Conservation (phyloP, 371 early-diverging fungal species). For the Mucor lusitanicus region DNA sequence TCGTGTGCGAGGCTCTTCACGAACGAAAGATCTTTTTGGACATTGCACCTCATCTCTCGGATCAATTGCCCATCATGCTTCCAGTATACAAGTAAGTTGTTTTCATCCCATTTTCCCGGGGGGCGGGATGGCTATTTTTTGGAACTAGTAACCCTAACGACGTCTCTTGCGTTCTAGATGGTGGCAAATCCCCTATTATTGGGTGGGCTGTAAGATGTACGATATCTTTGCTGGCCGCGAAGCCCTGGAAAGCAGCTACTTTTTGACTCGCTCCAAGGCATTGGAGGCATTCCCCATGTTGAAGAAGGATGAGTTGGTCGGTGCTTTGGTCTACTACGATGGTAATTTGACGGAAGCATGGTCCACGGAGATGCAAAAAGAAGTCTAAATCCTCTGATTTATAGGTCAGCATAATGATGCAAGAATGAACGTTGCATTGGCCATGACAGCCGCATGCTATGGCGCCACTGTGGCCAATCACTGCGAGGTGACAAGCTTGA, state of each 20-base stretch:
- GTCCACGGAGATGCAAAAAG: background rate
- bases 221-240: conserved; percentile 93
- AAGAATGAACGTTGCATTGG: conserved; percentile 96
- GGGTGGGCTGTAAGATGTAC: conserved; percentile 95
- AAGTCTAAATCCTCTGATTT: background rate
- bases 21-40: conserved; percentile 95
- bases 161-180: conserved; percentile 48
- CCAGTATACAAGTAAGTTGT: conserved; percentile 86
- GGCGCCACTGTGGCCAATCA: conserved; percentile 98
- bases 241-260: conserved; percentile 87
- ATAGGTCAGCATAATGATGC: conserved; percentile 97
- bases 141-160: conserved; percentile 1
- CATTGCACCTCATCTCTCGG: conserved; percentile 95
- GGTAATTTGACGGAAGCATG: conserved; percentile 49
- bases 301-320: conserved; percentile 86
- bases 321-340: conserved; percentile 98
- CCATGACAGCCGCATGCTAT: conserved; percentile 91
- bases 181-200: conserved; percentile 98
- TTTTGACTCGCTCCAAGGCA: conserved; percentile 84
- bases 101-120: background rate
- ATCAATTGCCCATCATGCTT: conserved; percentile 95
- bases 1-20: conserved; percentile 96
- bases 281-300: conserved; percentile 96
- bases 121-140: conserved; percentile 4
- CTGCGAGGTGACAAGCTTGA: conserved; percentile 83